Base-by-base conservation (phyloP, 352 stramenopile species). In the Phytophthora tentaculata region DNA sequence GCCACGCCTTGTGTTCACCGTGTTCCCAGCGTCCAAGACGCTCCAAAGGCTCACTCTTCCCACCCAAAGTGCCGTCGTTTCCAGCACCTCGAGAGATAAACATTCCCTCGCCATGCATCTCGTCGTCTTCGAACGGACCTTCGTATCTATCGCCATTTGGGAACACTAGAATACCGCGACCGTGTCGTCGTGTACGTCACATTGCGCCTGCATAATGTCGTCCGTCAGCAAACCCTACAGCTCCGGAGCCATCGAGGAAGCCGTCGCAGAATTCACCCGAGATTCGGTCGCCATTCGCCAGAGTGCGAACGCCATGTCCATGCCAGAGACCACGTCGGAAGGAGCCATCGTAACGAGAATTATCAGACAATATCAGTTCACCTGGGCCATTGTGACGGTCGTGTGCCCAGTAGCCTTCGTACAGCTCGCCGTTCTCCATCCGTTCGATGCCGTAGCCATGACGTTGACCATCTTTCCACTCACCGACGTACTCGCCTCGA, bases 101-200 rank as follows among this genome's bases (percentile, higher is more conserved):
- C 16, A 78, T 81, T 9, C 93, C 94, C 37, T 96, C 84, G 2
- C 95, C 95, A 51, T 98, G 84, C 64, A 87, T 90, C 49, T 88
- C 74, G 26, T 96, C 91, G 28, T 95, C 53, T 57, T 87, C 75
- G 62, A 96, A 98, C 35, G 92, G 75, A 6, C 95, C 95, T 69
- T 97, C 89, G 71, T 98, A 98, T 1, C 80, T 79, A 55, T 97
- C 95, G 3, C 94, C 92, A 51, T 94, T 97, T 0, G 86, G 73
- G 59, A 96, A 97, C 2, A 83, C 90, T 14, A 98, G 57, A 28
- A 90, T 77, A 5, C 94, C 93, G 29, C 86, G 59, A 5, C 93
- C 93, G 24, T 98, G 83, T 6, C 86, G 76, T 7, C 77, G 65
- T 10, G 87, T 94, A 52, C 76, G 61, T 6, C 17, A 37, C 57